Evolutionary conservation across 495 filamentous ascomycete genomes (phyloP).

Genomic region (Penicillium pulvis): DNA sequence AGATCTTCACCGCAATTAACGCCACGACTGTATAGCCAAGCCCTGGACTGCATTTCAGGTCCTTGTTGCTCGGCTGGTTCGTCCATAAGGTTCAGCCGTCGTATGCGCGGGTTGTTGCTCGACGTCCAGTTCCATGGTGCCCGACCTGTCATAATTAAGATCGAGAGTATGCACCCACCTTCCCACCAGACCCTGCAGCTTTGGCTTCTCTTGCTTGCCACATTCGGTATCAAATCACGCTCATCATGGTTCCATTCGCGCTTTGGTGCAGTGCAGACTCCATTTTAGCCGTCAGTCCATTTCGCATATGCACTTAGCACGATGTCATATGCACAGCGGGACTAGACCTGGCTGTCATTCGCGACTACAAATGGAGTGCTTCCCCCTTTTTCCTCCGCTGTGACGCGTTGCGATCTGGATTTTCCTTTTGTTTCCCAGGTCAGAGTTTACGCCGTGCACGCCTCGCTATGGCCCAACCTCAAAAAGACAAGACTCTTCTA

Average conservation of each 20-base stretch:
- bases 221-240: slow-evolving; percentile 19
- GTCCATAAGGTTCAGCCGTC: slow-evolving; percentile 20
- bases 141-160: slow-evolving; percentile 21
- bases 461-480: neutral
- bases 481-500: slow-evolving; percentile 17
- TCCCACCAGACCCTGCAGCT: slow-evolving; percentile 21
- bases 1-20: slow-evolving; percentile 20
- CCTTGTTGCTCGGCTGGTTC: slow-evolving; percentile 6
- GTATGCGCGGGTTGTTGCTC: slow-evolving; percentile 18
- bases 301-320: slow-evolving; percentile 10
- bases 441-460: neutral
- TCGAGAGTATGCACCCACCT: slow-evolving; percentile 5
- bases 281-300: slow-evolving; percentile 8
- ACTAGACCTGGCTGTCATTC: neutral
- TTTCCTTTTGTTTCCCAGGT: neutral
- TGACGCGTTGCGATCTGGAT: slow-evolving; percentile 2
- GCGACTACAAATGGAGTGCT: slow-evolving; percentile 18
- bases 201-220: slow-evolving; percentile 12
- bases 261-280: slow-evolving; percentile 12
- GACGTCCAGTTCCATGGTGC: slow-evolving; percentile 10
- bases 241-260: slow-evolving; percentile 15
- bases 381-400: slow-evolving; percentile 4
- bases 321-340: slow-evolving; percentile 17
- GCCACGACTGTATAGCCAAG: slow-evolving; percentile 14
- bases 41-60: slow-evolving; percentile 10